These are phyloP conservation scores for Candida dendrica DNA, from an alignment of 805 yeast species.

Conservation along the genomic window DNA sequence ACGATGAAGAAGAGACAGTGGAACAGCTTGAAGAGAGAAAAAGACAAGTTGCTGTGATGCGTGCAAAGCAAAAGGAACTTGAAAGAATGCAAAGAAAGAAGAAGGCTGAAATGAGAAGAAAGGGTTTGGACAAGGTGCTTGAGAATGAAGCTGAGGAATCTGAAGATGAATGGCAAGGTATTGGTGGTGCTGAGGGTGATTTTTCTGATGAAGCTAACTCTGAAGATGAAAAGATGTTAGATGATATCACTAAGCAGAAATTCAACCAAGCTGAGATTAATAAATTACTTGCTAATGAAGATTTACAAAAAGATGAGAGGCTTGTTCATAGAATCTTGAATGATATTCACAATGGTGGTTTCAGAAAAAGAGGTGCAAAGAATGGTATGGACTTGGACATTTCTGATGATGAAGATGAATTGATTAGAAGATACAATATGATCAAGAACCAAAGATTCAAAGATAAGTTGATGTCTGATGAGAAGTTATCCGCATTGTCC, in stretches of 20 bases:
- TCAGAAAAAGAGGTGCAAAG: slow-evolving; percentile 49
- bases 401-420: slow-evolving; percentile 70
- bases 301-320: slow-evolving; percentile 53
- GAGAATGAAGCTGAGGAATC: slow-evolving; percentile 86
- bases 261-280: slow-evolving; percentile 54
- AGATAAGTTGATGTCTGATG: slow-evolving; percentile 39
- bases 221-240: slow-evolving; percentile 74
- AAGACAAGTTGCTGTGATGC: slow-evolving; percentile 10
- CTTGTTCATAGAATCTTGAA: slow-evolving; percentile 60
- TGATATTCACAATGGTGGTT: slow-evolving; percentile 67
- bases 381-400: slow-evolving; percentile 54
- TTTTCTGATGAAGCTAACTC: slow-evolving; percentile 48
- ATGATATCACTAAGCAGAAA: slow-evolving; percentile 54
- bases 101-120: slow-evolving; percentile 46
- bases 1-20: slow-evolving; percentile 18
- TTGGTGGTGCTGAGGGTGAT: slow-evolving; percentile 66
- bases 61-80: slow-evolving; percentile 15
- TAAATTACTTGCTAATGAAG: slow-evolving; percentile 49
- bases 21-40: slow-evolving; percentile 13
- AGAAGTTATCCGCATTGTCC: slow-evolving; percentile 34
- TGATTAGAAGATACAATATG: slow-evolving; percentile 37
- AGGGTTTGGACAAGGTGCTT: slow-evolving; percentile 52
- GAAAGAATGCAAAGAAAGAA: slow-evolving; percentile 21
- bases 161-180: slow-evolving; percentile 81
- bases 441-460: slow-evolving; percentile 36